phyloP scores from a whole-genome alignment of 768 basidiomycete species.

The Exsudoporus frostii region DNA sequence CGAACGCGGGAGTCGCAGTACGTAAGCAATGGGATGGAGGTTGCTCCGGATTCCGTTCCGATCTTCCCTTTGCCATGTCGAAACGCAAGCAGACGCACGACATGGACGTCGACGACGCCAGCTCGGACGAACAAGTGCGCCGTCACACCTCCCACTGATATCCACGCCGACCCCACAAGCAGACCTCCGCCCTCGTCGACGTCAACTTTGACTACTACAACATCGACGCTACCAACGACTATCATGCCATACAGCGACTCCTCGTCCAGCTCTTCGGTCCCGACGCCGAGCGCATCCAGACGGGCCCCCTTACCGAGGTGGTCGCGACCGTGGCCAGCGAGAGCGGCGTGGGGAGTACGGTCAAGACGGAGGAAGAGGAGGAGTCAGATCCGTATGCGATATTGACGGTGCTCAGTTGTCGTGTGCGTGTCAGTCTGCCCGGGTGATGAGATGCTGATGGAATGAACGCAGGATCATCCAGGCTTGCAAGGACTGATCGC shows the following conservation, averaged over 20 bases:
- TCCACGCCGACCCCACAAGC: not conserved
- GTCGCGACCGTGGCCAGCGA: conserved; percentile 72
- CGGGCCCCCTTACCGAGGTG: conserved; percentile 76
- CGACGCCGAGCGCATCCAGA: conserved; percentile 70
- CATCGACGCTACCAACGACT: conserved; percentile 78
- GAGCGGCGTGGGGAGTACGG: conserved; percentile 77
- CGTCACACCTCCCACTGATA: not conserved
- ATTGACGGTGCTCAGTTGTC: conserved; percentile 79
- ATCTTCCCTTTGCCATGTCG: conserved; percentile 35
- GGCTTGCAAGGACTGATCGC: conserved; percentile 66
- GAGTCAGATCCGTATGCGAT: conserved; percentile 78
- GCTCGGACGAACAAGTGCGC: conserved; percentile 41
- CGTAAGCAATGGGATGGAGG: conserved; percentile 6
- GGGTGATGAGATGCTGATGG: not conserved
- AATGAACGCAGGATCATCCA: conserved; percentile 55
- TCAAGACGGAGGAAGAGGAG: conserved; percentile 71
- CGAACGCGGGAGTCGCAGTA: conserved; percentile 3
- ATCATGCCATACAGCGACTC: conserved; percentile 78
- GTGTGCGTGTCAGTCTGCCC: conserved; percentile 40
- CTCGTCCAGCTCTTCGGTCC: conserved; percentile 62
- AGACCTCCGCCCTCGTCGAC: conserved; percentile 22
- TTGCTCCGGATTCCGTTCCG: not conserved
- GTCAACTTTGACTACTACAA: conserved; percentile 86
- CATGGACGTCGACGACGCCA: conserved; percentile 36
- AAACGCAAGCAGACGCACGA: conserved; percentile 50